phyloP scores from a whole-genome alignment of 371 early-diverging fungal genomes.

The Circinella minor region DNA sequence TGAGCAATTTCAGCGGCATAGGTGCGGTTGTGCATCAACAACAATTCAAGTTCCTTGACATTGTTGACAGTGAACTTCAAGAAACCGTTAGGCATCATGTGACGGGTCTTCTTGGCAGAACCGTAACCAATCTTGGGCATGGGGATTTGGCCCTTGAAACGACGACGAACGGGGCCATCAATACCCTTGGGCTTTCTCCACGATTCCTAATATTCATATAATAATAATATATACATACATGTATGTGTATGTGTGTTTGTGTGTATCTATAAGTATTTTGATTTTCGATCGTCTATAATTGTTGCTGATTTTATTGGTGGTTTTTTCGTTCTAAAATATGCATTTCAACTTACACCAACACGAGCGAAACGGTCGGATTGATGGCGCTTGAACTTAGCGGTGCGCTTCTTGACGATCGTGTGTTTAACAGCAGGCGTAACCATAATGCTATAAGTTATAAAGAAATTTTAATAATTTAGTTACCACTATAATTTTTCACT shows the following conservation, averaged over 20 bases:
- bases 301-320: neutral
- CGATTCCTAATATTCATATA: slow-evolving; percentile 67
- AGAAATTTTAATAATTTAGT: neutral
- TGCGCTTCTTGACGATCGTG: slow-evolving; percentile 99
- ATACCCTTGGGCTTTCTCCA: slow-evolving; percentile 99
- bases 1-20: slow-evolving; percentile 99
- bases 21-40: slow-evolving; percentile 97
- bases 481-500: no score
- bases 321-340: neutral
- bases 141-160: slow-evolving; percentile 95
- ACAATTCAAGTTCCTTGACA: slow-evolving; percentile 91
- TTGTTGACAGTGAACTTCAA: slow-evolving; percentile 95
- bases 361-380: slow-evolving; percentile 99
- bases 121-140: slow-evolving; percentile 99
- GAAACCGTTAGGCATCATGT: slow-evolving; percentile 97
- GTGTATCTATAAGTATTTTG: no score
- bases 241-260: no score
- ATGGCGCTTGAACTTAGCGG: slow-evolving; percentile 97
- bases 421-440: slow-evolving; percentile 91
- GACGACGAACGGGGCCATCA: slow-evolving; percentile 98
- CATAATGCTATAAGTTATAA: slow-evolving; percentile 46
- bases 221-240: neutral
- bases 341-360: slow-evolving; percentile 75
- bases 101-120: slow-evolving; percentile 92
- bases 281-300: neutral